Conservation (phyloP, 805 yeast species). For the Candida taoyuanica region DNA sequence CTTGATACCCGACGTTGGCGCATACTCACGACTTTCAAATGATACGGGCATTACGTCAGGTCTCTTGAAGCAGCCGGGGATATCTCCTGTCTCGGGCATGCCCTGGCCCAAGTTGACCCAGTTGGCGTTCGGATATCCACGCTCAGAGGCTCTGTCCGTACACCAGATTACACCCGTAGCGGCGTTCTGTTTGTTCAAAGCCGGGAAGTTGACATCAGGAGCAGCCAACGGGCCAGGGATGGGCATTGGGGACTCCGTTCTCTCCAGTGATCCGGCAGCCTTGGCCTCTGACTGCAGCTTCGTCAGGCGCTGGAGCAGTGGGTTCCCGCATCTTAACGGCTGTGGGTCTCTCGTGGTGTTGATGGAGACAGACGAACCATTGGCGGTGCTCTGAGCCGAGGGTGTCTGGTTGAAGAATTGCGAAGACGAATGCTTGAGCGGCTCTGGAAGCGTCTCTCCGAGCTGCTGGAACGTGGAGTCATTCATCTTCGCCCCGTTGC, state of each 20-base stretch:
- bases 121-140: constrained; percentile 41
- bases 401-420: constrained; percentile 14
- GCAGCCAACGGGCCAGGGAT: constrained; percentile 43
- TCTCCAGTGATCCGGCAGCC: not conserved
- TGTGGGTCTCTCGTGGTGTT: not conserved
- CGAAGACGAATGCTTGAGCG: constrained; percentile 25
- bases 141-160: constrained; percentile 54
- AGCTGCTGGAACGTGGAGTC: constrained; percentile 21
- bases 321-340: not conserved
- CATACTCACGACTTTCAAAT: constrained; percentile 48
- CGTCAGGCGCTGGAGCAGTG: constrained; percentile 4
- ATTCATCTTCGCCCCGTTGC: constrained; percentile 1
- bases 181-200: constrained; percentile 52
- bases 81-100: constrained; percentile 59
- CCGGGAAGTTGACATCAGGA: constrained; percentile 48
- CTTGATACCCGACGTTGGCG: constrained; percentile 55
- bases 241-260: constrained; percentile 42
- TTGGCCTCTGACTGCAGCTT: constrained; percentile 7
- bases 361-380: not conserved
- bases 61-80: constrained; percentile 53
- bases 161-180: constrained; percentile 65
- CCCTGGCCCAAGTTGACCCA: constrained; percentile 67
- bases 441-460: constrained; percentile 25
- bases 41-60: constrained; percentile 45
- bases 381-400: not conserved